Conservation (phyloP, 345 rosid genomes). For the Ricinus communis region DNA sequence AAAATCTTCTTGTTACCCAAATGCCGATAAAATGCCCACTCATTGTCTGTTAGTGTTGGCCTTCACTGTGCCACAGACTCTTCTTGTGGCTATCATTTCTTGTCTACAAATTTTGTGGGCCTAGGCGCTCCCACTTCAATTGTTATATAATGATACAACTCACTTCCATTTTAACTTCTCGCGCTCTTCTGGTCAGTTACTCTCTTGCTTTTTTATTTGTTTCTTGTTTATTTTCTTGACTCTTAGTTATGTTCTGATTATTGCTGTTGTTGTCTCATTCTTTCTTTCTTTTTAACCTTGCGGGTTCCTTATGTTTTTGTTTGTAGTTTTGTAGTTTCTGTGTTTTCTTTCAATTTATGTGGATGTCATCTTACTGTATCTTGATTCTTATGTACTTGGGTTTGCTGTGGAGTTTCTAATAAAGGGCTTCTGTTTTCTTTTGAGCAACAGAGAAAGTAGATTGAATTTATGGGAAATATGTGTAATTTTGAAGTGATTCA, state of each 20-base stretch:
- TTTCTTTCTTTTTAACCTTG: neutral
- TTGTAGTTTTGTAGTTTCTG: neutral
- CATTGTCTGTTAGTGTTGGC: conserved; percentile 15
- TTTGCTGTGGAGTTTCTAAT: neutral
- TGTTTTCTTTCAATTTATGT: neutral
- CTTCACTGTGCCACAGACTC: conserved; percentile 15
- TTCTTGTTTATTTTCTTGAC: too few relatives aligned
- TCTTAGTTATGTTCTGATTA: too few relatives aligned
- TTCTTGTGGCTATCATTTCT: conserved; percentile 21
- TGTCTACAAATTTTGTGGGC: neutral
- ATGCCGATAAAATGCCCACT: too few relatives aligned
- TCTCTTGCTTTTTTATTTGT: too few relatives aligned
- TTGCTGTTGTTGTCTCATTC: too few relatives aligned
- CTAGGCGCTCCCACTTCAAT: neutral
- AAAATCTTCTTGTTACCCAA: neutral
- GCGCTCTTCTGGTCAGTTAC: conserved; percentile 14
- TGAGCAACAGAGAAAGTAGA: neutral
- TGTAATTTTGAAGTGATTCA: neutral
- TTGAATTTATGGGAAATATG: neutral
- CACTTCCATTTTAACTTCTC: neutral
- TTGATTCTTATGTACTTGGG: neutral
- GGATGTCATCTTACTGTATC: neutral
- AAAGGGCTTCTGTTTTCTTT: neutral
- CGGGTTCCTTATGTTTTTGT: neutral
- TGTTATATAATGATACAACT: too few relatives aligned